Percentiles rank a stretch among this genome's conserved stretches.
Conservation (phyloP, 2,329 filamentous ascomycete genomes). For the Pseudocercospora cruenta region DNA sequence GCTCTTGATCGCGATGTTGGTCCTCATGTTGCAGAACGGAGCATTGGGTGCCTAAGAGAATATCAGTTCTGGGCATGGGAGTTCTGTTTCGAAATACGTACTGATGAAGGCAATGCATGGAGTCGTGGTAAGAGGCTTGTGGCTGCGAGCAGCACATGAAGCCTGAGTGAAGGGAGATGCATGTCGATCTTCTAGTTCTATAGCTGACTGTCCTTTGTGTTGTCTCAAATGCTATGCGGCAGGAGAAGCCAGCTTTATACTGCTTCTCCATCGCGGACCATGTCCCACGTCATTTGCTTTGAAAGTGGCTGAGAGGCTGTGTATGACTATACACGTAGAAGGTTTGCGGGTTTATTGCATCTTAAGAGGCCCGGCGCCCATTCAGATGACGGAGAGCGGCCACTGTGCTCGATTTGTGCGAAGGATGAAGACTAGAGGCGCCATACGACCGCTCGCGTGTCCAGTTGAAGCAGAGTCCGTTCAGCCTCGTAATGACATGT, state of each 20-base stretch:
- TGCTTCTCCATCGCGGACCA: neutral
- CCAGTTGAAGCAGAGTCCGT: too few species aligned
- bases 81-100: neutral
- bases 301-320: neutral
- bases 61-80: neutral
- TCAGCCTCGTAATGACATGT: too few species aligned
- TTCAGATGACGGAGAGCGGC: too few species aligned
- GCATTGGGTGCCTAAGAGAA: neutral
- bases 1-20: neutral
- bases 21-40: neutral
- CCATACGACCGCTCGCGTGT: too few species aligned
- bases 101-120: constrained; percentile 1
- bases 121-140: neutral
- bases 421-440: too few species aligned
- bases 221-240: too few species aligned
- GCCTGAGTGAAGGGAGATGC: neutral
- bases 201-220: too few species aligned
- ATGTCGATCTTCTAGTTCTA: neutral
- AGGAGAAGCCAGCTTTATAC: neutral
- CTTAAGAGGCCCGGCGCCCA: too few species aligned
- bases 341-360: too few species aligned
- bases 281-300: neutral
- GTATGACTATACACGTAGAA: too few species aligned
- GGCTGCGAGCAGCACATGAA: neutral
- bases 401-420: too few species aligned